Percentiles rank a stretch among this genome's conserved stretches.
Evolutionary conservation across 768 basidiomycete genomes (phyloP).

Genomic region (Lactarius tabidus): DNA sequence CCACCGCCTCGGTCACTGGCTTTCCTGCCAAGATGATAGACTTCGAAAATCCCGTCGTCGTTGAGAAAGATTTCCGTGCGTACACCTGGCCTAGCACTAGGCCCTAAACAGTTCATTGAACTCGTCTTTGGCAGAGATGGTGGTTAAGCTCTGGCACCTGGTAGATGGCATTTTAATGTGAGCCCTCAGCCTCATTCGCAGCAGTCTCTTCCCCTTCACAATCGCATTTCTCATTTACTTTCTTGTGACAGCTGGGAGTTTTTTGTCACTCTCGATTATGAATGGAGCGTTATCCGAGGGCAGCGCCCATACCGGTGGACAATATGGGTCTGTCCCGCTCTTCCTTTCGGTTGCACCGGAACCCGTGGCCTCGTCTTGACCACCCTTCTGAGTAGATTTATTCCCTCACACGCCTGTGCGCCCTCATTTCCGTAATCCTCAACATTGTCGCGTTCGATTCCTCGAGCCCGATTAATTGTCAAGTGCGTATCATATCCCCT

Average conservation of each 20-base stretch:
- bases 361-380: background rate
- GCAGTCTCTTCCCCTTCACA: too few species aligned
- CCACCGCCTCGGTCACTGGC: too few species aligned
- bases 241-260: background rate
- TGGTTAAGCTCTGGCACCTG: conserved; percentile 12
- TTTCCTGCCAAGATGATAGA: conserved; percentile 1
- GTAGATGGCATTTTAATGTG: conserved; percentile 10
- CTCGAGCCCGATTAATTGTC: conserved; percentile 7
- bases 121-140: too few species aligned
- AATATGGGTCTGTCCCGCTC: conserved; percentile 6
- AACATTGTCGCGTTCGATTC: conserved; percentile 1
- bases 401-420: conserved; percentile 2
- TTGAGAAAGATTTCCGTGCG: background rate
- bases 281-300: background rate
- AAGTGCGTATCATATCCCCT: background rate
- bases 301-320: conserved; percentile 13
- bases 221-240: background rate
- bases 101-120: too few species aligned
- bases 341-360: background rate
- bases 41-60: background rate
- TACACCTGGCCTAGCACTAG: background rate
- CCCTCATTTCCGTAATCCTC: background rate
- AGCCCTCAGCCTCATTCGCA: too few species aligned
- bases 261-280: background rate
- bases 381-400: conserved; percentile 1